Percentiles rank a stretch among this genome's conserved stretches.
phyloP scores from a whole-genome alignment of 140 eudicot species.

The Stevia rebaudiana region DNA sequence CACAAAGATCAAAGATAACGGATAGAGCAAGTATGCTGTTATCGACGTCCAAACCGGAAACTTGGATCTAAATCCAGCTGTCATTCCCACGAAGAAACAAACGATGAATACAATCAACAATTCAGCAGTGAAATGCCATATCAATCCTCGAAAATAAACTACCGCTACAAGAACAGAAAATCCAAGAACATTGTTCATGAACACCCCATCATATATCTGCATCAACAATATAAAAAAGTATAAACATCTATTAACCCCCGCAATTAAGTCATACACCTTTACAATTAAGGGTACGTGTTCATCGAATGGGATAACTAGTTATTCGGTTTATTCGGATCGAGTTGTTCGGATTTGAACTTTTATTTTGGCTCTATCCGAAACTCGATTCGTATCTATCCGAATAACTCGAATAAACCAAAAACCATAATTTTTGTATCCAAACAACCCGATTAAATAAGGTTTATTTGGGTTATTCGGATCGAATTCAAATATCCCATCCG shows the following conservation, averaged over 20 bases:
- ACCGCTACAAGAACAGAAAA: slow-evolving; percentile 54
- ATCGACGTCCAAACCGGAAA: slow-evolving; percentile 60
- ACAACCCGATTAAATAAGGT: too few species aligned
- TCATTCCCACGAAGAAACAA: slow-evolving; percentile 35
- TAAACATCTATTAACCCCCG: neutral
- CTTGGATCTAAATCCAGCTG: slow-evolving; percentile 45
- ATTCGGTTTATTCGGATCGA: too few species aligned
- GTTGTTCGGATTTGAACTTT: too few species aligned
- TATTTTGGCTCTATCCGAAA: too few species aligned
- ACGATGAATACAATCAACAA: slow-evolving; percentile 44
- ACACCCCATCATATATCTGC: slow-evolving; percentile 66
- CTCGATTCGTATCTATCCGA: too few species aligned
- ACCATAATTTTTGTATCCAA: too few species aligned
- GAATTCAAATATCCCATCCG: too few species aligned
- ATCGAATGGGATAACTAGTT: too few species aligned
- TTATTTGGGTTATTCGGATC: too few species aligned
- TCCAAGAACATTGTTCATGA: slow-evolving; percentile 73
- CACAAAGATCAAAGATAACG: slow-evolving; percentile 57
- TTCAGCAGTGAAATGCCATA: slow-evolving; percentile 65
- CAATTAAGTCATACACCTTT: too few species aligned
- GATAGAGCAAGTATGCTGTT: slow-evolving; percentile 49
- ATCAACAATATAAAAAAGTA: slow-evolving; percentile 10
- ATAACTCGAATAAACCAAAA: too few species aligned
- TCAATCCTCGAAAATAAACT: slow-evolving; percentile 44
- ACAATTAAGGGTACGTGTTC: too few species aligned